These are phyloP conservation scores for Claviceps quebecensis DNA, from an alignment of 2,329 filamentous ascomycete genomes.

Conservation along the genomic window DNA sequence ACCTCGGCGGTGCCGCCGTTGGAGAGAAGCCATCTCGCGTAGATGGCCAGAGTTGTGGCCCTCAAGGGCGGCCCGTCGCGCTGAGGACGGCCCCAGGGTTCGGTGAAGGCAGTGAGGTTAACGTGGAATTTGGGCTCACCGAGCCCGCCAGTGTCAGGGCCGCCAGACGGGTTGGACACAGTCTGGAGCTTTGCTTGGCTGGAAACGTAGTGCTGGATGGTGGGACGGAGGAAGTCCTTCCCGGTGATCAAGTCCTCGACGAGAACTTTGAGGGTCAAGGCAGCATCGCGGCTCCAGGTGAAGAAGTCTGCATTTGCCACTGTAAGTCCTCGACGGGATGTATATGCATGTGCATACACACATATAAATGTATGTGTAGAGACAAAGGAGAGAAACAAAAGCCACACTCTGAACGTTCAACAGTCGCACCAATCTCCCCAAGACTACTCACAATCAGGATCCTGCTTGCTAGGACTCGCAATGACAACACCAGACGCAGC, in stretches of 20 bases:
- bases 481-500: slow-evolving; percentile 36
- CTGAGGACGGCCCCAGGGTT: slow-evolving; percentile 60
- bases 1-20: slow-evolving; percentile 50
- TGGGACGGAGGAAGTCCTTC: slow-evolving; percentile 42
- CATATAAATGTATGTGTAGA: too few species aligned
- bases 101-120: slow-evolving; percentile 48
- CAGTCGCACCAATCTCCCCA: background rate
- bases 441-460: slow-evolving; percentile 35
- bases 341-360: too few species aligned
- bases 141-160: slow-evolving; percentile 34
- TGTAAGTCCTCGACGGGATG: background rate
- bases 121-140: slow-evolving; percentile 62
- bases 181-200: slow-evolving; percentile 51
- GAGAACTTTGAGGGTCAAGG: slow-evolving; percentile 53
- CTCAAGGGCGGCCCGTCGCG: slow-evolving; percentile 66
- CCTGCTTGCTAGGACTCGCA: slow-evolving; percentile 35
- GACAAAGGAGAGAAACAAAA: background rate
- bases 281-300: slow-evolving; percentile 64
- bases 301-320: slow-evolving; percentile 44
- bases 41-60: slow-evolving; percentile 58
- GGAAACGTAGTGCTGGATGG: slow-evolving; percentile 52
- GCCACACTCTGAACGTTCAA: background rate
- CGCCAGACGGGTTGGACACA: slow-evolving; percentile 53
- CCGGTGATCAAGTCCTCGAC: slow-evolving; percentile 47
- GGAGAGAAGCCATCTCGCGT: slow-evolving; percentile 55